These are phyloP conservation scores for Mycosphaerella sp. DNA, from an alignment of 2,329 filamentous ascomycete genomes.

Conservation along the genomic window DNA sequence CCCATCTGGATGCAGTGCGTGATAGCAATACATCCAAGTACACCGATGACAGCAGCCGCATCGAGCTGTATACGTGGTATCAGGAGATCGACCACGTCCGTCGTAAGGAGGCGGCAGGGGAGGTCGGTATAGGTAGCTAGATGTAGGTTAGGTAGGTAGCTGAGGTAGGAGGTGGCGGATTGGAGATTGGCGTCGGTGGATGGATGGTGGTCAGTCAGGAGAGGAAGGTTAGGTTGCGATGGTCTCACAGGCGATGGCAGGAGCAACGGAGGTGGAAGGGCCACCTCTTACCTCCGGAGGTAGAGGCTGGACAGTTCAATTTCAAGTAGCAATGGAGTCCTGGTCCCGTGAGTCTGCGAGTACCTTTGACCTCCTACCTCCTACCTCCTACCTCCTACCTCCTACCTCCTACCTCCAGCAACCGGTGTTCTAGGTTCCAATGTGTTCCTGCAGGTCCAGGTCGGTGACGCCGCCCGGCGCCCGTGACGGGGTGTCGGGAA, in stretches of 20 bases:
- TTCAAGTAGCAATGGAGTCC: not conserved
- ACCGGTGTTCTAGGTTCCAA: not conserved
- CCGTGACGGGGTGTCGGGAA: no score
- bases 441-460: not conserved
- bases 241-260: no score
- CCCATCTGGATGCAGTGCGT: conserved; percentile 24
- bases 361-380: no score
- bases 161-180: not conserved
- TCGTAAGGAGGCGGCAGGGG: not conserved
- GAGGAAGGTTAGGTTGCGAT: no score
- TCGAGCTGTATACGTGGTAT: conserved; percentile 21
- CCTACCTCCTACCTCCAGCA: no score
- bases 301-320: not conserved
- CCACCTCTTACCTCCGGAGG: no score
- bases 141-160: no score
- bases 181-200: not conserved
- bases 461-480: no score
- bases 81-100: not conserved
- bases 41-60: conserved; percentile 34
- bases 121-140: no score
- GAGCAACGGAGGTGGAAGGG: no score
- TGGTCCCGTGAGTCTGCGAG: not conserved
- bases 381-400: no score
- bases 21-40: conserved; percentile 23
- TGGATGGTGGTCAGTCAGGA: not conserved